These are phyloP conservation scores for Asterochloris sp. DNA, from an alignment of 139 green algal genomes.

Conservation along the genomic window DNA sequence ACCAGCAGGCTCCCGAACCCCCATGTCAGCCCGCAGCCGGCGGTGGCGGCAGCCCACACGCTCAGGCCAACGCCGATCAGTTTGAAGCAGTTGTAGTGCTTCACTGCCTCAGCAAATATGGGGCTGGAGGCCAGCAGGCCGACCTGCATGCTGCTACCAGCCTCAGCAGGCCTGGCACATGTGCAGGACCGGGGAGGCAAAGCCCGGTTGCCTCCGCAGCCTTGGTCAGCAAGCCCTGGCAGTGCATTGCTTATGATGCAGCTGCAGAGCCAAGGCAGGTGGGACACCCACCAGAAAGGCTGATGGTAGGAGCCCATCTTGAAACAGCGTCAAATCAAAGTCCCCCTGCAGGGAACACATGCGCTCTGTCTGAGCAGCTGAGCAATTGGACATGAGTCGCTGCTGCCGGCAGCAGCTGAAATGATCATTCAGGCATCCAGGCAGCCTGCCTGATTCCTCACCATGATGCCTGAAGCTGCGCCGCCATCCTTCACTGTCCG, in stretches of 20 bases:
- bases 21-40: constrained; percentile 60
- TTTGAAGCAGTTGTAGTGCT: constrained; percentile 56
- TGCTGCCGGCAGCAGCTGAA: constrained; percentile 65
- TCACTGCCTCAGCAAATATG: constrained; percentile 82
- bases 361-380: not conserved
- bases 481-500: not conserved
- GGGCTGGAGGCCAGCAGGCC: constrained; percentile 88
- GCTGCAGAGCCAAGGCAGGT: not conserved
- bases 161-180: not conserved
- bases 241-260: not conserved
- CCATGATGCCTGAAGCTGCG: constrained; percentile 66
- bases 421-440: constrained; percentile 14
- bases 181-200: not conserved
- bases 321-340: constrained; percentile 79
- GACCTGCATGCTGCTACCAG: constrained; percentile 33
- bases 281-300: constrained; percentile 76
- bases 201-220: not conserved
- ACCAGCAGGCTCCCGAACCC: constrained; percentile 62
- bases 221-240: not conserved
- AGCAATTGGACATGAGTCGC: not conserved
- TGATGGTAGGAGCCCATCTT: constrained; percentile 86
- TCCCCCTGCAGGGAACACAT: constrained; percentile 49
- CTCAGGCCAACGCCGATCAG: constrained; percentile 86
- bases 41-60: constrained; percentile 73
- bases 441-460: constrained; percentile 91